phyloP scores from a whole-genome alignment of 768 basidiomycete species.

The Suillus paluster region DNA sequence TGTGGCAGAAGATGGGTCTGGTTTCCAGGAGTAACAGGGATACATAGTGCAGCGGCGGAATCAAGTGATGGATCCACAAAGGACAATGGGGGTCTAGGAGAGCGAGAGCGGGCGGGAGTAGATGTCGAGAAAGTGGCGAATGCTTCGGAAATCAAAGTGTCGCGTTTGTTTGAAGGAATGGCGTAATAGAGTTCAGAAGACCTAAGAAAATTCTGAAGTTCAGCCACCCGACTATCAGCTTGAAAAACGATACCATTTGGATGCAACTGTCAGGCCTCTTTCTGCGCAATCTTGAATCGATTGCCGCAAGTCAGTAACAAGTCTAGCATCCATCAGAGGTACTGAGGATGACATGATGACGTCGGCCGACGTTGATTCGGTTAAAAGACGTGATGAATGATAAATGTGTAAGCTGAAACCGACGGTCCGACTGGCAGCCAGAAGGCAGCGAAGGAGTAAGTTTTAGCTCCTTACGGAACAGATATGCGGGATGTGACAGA shows the following conservation, averaged over 20 bases:
- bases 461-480: not conserved
- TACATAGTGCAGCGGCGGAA: slow-evolving; percentile 36
- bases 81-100: slow-evolving; percentile 42
- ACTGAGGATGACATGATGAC: not conserved
- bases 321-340: slow-evolving; percentile 48
- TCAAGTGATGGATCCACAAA: slow-evolving; percentile 35
- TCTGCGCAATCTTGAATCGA: slow-evolving; percentile 77
- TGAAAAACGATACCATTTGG: slow-evolving; percentile 68
- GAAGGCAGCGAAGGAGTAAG: not conserved
- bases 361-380: not conserved
- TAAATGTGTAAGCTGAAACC: not conserved
- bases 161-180: slow-evolving; percentile 53
- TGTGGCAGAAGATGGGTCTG: slow-evolving; percentile 15
- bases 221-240: slow-evolving; percentile 15
- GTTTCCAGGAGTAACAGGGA: slow-evolving; percentile 30
- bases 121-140: slow-evolving; percentile 57
- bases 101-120: slow-evolving; percentile 55
- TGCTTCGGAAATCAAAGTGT: slow-evolving; percentile 27
- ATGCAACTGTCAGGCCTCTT: slow-evolving; percentile 67
- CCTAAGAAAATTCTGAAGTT: slow-evolving; percentile 46
- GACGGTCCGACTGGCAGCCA: not conserved
- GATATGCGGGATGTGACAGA: not conserved
- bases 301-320: slow-evolving; percentile 58
- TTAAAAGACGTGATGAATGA: not conserved
- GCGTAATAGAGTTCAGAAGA: slow-evolving; percentile 76